A percentile compares a stretch with the other conserved stretches of the same genome.
Evolutionary conservation across 148 eudicot genomes (phyloP).

Genomic region (Nyssa sinensis): DNA sequence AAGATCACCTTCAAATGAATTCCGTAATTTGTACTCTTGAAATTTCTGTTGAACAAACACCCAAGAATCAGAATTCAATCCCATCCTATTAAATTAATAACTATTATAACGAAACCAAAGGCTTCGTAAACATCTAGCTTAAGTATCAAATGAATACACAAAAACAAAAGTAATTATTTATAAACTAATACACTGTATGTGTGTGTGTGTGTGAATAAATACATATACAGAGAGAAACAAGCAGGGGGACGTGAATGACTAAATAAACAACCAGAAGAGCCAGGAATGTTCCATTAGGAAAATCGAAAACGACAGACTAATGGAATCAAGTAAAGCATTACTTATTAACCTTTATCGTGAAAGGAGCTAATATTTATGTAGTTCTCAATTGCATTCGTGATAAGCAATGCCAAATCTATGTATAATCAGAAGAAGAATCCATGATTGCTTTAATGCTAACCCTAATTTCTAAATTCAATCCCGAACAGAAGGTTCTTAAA

Average conservation of each 20-base stretch:
- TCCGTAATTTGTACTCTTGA: conserved; percentile 4
- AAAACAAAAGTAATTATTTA: neutral
- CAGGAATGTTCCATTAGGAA: too few relatives aligned
- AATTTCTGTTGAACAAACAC: neutral
- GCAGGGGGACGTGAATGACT: neutral
- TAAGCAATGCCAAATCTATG: too few relatives aligned
- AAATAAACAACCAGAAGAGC: neutral
- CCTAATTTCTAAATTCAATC: too few relatives aligned
- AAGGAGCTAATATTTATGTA: neutral
- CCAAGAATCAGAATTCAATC: neutral
- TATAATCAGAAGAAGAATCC: neutral
- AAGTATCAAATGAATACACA: neutral
- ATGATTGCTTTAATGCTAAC: too few relatives aligned
- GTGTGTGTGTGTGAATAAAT: neutral
- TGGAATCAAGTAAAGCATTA: neutral
- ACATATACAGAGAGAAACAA: neutral
- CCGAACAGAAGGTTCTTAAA: too few relatives aligned
- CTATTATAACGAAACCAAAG: neutral
- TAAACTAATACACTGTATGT: neutral
- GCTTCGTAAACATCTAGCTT: conserved; percentile 9
- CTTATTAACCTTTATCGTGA: neutral
- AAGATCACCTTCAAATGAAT: neutral
- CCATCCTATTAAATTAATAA: neutral
- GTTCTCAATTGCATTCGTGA: neutral
- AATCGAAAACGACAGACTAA: neutral